Conservation (phyloP, 2,329 filamentous ascomycete species). For the Stemphylium beticola region DNA sequence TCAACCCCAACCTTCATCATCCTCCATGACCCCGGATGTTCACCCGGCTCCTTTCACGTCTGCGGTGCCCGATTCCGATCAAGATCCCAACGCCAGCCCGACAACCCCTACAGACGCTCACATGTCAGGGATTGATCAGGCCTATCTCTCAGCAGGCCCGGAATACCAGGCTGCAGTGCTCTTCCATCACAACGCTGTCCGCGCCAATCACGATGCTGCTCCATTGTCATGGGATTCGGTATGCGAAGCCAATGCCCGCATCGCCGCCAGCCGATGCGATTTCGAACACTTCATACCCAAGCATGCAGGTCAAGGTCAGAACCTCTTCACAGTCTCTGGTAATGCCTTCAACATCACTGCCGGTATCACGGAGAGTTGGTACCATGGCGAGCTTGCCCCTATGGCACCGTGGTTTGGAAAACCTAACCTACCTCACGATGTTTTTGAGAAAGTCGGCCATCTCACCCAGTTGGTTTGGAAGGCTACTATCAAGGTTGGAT, state of each 20-base stretch:
- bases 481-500: conserved; percentile 46
- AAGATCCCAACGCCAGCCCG: conserved; percentile 1
- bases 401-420: conserved; percentile 64
- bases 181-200: conserved; percentile 85
- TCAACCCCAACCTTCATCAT: not conserved
- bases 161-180: conserved; percentile 52
- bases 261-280: conserved; percentile 74
- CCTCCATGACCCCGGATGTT: not conserved
- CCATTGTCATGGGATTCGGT: conserved; percentile 72
- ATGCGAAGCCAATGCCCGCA: conserved; percentile 61
- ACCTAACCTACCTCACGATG: conserved; percentile 58
- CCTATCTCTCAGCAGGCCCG: conserved; percentile 27
- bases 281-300: conserved; percentile 66
- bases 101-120: conserved; percentile 14
- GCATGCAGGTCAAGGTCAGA: conserved; percentile 77
- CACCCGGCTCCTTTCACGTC: conserved; percentile 6
- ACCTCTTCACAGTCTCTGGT: conserved; percentile 75
- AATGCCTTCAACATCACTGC: conserved; percentile 64
- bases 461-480: conserved; percentile 50
- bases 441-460: conserved; percentile 43
- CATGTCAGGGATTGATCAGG: conserved; percentile 31
- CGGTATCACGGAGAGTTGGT: conserved; percentile 84
- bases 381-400: conserved; percentile 76
- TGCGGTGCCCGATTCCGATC: not conserved
- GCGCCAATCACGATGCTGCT: conserved; percentile 76